Evolutionary conservation across 306 rosid species (phyloP), one percentile per base, ranked within the genome.

Genomic region (Mucuna pruriens): DNA sequence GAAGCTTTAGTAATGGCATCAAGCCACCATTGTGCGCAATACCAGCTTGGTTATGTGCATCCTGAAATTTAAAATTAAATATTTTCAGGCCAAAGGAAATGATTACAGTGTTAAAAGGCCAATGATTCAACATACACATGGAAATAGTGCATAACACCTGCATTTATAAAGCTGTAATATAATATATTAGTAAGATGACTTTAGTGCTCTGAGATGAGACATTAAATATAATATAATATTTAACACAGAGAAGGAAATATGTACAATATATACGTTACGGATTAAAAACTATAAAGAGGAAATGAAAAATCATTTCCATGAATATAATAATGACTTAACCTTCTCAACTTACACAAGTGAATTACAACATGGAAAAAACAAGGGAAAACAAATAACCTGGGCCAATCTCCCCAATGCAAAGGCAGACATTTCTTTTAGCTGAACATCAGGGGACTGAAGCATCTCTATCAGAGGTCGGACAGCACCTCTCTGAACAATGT

Each of bases 321-420:
- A 15, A 82, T 61, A 71, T 23, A 40, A 17, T 3, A 33, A 55
- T 54, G 4, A 73, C 25, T 55, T 44, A 45, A 23, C 7, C n/a
- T 54, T 22, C 13, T 38, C 67, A 84, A 81, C 17, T 26, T n/a
- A 45, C 23, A 46, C 12, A 38, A 38, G 17, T 62, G 46, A 63
- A 69, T 34, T 45, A 19, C 15, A 15, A 42, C 49, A 57, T 38
- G 31, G 61, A 40, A 33, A 45, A 16, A 67, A 22, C 5, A 16
- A 62, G 2, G 73, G 54, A 79, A 9, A 75, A 29, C n/a, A n/a
- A 40, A 68, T 77, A 78, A 94, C 98, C 98, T 94, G 98, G 45
- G 98, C 98, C 85, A 94, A 78, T 87, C 98, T 85, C 84, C 98
- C 98, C 90, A 94, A 69, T 9, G 97, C 98, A 94, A 94, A 94